Percentiles rank a stretch among this genome's conserved stretches.
Conservation (phyloP, 176 grass and related monocot genomes). For the Areca catechu region DNA sequence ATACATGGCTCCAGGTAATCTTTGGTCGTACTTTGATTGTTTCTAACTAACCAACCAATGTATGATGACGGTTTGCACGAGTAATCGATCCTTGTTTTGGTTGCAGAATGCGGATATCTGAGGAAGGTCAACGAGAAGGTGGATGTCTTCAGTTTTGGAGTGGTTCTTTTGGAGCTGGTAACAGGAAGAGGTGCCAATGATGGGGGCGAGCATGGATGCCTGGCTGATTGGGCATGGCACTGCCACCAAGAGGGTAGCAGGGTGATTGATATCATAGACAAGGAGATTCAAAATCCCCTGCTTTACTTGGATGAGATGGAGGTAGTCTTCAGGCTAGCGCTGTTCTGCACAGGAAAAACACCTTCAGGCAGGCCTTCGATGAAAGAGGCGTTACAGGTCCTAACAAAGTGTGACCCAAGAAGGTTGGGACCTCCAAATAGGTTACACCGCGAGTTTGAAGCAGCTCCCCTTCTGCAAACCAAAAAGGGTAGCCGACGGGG, state of each 20-base stretch:
- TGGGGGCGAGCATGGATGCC: constrained; percentile 32
- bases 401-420: constrained; percentile 23
- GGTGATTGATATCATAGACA: constrained; percentile 36
- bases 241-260: constrained; percentile 29
- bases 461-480: constrained; percentile 17
- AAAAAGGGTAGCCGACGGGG: constrained; percentile 25
- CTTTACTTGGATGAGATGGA: constrained; percentile 21
- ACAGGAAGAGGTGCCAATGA: constrained; percentile 43
- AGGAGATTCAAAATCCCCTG: constrained; percentile 21
- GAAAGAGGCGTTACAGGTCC: constrained; percentile 46
- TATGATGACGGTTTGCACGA: too few species aligned
- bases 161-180: constrained; percentile 66
- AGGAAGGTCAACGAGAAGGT: constrained; percentile 70
- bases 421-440: neutral
- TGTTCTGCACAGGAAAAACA: constrained; percentile 53
- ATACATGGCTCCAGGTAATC: constrained; percentile 76
- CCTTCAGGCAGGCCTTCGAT: constrained; percentile 47
- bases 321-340: constrained; percentile 49
- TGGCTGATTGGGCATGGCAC: constrained; percentile 75
- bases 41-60: too few species aligned
- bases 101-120: constrained; percentile 51
- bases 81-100: neutral
- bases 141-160: constrained; percentile 83
- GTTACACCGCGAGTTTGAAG: neutral
- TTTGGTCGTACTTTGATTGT: too few species aligned